Base-by-base conservation (phyloP, 306 rosid species). In the Gastrolobium bilobum region DNA sequence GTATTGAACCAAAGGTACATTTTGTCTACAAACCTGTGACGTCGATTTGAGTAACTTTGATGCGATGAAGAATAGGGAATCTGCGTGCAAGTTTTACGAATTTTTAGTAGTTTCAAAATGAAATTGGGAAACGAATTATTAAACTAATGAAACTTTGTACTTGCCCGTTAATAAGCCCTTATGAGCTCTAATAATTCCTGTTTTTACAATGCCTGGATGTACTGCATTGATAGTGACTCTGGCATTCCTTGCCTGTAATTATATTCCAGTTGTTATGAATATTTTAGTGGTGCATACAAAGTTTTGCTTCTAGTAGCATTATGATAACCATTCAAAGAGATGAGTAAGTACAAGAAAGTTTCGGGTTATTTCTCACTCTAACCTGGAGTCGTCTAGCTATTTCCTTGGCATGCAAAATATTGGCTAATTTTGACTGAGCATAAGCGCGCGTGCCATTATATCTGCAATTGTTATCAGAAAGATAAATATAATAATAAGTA, bases 181-280 rank as follows among this genome's bases (percentile, higher is more conserved):
- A 42, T 89, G 97, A 80, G 93, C 97, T 87, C 93, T 88, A 8
- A 92, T 92, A 59, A 92, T 95, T 57, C 94, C 98, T 2, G 98
- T 95, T 87, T 93, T 92, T 31, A 95, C 98, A 13, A 90, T 86
- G 29, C 99, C 99, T 3, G 99, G 99, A 81, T 93, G 99, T 5
- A 93, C 84, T 71, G 98, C 96, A 74, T 91, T 93, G 61, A 93
- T 85, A 33, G 94, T 87, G 26, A 95, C 98, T 78, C 89, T 89
- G 65, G 93, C 99, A 82, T 95, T 95, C 83, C 93, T 93, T 71
- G 69, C 92, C 96, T 95, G 86, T 14, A 31, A 73, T 75, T 11
- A 61, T 6, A 66, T 62, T 51, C 43, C 65, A 79, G 35, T 26
- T 35, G 30, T 33, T 66, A 48, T 13, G 37, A 76, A 39, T 57